phyloP scores from a whole-genome alignment of 192 early-diverging fungal species.

The Rhizophagus clarus region DNA sequence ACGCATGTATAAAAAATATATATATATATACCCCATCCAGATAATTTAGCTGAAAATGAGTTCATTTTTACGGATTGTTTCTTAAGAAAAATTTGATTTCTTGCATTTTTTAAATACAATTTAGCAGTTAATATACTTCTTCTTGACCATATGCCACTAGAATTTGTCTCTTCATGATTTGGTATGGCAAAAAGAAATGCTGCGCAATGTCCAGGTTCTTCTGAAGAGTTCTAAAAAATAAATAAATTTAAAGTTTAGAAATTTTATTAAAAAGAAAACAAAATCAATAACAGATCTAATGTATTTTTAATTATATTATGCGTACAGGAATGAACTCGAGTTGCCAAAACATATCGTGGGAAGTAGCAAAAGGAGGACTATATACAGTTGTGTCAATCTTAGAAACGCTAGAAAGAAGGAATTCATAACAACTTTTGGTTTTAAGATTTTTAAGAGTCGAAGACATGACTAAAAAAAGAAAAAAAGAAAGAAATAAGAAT shows the following conservation, averaged over 20 bases:
- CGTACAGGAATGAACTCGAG: slow-evolving; percentile 30
- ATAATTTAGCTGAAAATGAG: slow-evolving; percentile 24
- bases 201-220: slow-evolving; percentile 26
- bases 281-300: background rate
- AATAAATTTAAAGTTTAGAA: background rate
- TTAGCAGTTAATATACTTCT: background rate
- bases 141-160: background rate
- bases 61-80: slow-evolving; percentile 25
- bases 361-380: slow-evolving; percentile 28
- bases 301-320: background rate
- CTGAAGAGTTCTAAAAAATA: slow-evolving; percentile 14
- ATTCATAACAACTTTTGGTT: slow-evolving; percentile 26
- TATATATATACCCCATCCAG: slow-evolving; percentile 32
- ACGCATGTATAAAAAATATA: background rate
- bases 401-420: slow-evolving; percentile 10
- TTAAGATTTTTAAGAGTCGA: slow-evolving; percentile 14
- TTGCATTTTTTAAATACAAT: slow-evolving; percentile 27
- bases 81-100: slow-evolving; percentile 1
- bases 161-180: slow-evolving; percentile 22
- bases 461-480: slow-evolving; percentile 6
- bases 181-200: slow-evolving; percentile 27
- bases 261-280: background rate
- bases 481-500: background rate
- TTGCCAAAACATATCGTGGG: slow-evolving; percentile 31
- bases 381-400: slow-evolving; percentile 13